Evolutionary conservation across 192 early-diverging fungal genomes (phyloP).

Genomic region (Entophlyctis luteolus): DNA sequence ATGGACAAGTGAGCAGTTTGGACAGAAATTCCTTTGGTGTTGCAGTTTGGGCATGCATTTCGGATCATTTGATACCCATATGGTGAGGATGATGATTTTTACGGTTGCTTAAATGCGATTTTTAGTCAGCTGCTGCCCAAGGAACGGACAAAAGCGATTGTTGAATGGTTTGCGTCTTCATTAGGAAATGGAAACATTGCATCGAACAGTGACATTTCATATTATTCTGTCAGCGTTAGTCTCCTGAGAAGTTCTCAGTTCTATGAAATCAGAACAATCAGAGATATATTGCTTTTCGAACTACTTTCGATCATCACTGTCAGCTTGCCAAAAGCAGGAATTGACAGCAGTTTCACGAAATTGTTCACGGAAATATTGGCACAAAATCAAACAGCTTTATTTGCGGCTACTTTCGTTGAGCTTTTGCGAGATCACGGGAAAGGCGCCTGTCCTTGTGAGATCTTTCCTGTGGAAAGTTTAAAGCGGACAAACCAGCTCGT

Average conservation of each 20-base stretch:
- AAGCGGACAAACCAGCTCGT: background rate
- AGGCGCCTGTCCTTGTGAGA: no score
- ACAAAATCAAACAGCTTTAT: no score
- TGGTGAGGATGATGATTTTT: constrained; percentile 19
- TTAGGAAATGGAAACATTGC: no score
- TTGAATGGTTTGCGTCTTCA: background rate
- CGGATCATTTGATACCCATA: constrained; percentile 20
- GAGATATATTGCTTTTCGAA: background rate
- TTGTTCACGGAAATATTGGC: no score
- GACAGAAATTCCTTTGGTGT: background rate
- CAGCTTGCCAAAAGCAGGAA: no score
- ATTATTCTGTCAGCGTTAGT: constrained; percentile 4
- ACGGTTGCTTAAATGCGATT: no score
- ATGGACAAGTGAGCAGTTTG: constrained; percentile 1
- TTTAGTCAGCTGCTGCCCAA: background rate
- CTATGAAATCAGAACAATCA: constrained; percentile 8
- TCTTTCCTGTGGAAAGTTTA: background rate
- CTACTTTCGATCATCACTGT: background rate
- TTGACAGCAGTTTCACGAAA: no score
- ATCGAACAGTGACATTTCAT: no score
- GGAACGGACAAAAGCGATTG: background rate
- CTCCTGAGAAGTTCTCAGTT: constrained; percentile 12
- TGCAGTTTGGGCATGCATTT: constrained; percentile 1
- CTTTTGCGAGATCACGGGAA: no score
- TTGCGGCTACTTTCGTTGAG: no score